Percentiles rank a stretch among this genome's conserved stretches.
phyloP scores from a whole-genome alignment of 768 basidiomycete species.

The Clavaria fumosa region DNA sequence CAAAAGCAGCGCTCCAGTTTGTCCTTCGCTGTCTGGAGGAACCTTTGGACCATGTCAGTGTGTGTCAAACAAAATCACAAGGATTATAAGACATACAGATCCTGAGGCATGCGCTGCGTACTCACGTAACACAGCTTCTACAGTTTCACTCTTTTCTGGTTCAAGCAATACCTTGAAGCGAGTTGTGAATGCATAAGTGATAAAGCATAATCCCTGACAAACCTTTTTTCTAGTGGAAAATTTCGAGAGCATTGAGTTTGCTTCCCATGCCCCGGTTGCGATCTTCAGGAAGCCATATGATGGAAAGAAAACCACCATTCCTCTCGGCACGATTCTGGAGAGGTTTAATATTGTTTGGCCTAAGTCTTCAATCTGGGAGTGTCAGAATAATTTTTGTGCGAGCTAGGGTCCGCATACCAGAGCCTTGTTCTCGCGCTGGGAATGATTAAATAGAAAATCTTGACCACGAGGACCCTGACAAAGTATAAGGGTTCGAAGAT shows the following conservation, averaged over 20 bases:
- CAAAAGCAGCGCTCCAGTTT: conserved; percentile 65
- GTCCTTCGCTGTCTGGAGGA: conserved; percentile 13
- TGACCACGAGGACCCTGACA: conserved; percentile 59
- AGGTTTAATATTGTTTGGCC: conserved; percentile 78
- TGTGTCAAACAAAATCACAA: no score
- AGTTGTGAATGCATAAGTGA: conserved; percentile 2
- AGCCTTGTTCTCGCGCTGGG: background rate
- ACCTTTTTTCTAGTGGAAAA: conserved; percentile 66
- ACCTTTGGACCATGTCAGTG: no score
- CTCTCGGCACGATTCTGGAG: conserved; percentile 61
- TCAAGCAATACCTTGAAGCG: conserved; percentile 75
- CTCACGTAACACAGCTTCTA: conserved; percentile 60
- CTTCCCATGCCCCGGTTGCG: conserved; percentile 51
- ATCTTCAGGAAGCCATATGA: conserved; percentile 72
- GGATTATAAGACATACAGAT: no score
- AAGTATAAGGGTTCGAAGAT: conserved; percentile 62
- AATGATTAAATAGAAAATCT: conserved; percentile 45
- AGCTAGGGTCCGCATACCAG: background rate
- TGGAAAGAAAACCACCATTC: conserved; percentile 89
- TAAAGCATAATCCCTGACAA: conserved; percentile 6
- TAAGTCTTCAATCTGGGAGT: conserved; percentile 57
- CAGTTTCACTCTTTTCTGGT: conserved; percentile 53
- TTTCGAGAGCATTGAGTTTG: conserved; percentile 43
- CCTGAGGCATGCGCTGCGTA: no score
- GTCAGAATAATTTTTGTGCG: background rate